A percentile compares a stretch with the other conserved stretches of the same genome.
These are phyloP conservation scores for Fusarium nygamai DNA, from an alignment of 2,329 filamentous ascomycete genomes.

Conservation along the genomic window DNA sequence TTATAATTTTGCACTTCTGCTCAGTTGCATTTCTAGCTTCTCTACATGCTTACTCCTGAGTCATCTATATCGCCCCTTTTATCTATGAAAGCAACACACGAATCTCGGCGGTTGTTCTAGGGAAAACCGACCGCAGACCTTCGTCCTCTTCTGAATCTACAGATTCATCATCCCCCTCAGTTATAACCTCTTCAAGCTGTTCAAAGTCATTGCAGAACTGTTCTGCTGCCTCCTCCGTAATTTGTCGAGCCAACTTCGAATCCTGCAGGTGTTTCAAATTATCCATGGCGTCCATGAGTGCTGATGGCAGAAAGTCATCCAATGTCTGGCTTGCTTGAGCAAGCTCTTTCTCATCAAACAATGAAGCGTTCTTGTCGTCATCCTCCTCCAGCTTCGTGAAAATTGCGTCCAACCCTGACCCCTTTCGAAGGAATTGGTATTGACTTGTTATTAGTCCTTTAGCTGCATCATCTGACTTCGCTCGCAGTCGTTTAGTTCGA, in stretches of 20 bases:
- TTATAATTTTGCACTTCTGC: neutral
- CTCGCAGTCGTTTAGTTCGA: slow-evolving; percentile 64
- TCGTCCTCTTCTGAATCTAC: slow-evolving; percentile 39
- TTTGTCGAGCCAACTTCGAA: slow-evolving; percentile 73
- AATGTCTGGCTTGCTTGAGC: slow-evolving; percentile 76
- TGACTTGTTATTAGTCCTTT: slow-evolving; percentile 73
- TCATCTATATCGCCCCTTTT: neutral
- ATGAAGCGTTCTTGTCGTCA: slow-evolving; percentile 46
- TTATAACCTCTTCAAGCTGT: slow-evolving; percentile 61
- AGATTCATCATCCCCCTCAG: slow-evolving; percentile 54
- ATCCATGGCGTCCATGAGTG: slow-evolving; percentile 89
- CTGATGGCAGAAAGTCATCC: slow-evolving; percentile 92
- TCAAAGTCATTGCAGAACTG: slow-evolving; percentile 88
- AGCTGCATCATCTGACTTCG: slow-evolving; percentile 64
- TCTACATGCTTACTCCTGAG: neutral
- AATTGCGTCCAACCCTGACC: slow-evolving; percentile 77
- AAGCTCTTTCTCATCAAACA: slow-evolving; percentile 65
- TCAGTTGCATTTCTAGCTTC: neutral
- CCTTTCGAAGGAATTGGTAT: slow-evolving; percentile 75
- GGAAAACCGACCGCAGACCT: slow-evolving; percentile 56
- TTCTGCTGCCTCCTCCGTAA: slow-evolving; percentile 85
- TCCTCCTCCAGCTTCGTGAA: slow-evolving; percentile 64
- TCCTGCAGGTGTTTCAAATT: slow-evolving; percentile 80
- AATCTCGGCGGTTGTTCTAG: slow-evolving; percentile 69
- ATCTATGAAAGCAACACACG: slow-evolving; percentile 64